Evolutionary conservation across 2,329 filamentous ascomycete genomes (phyloP).

Genomic region (Ciborinia camelliae): DNA sequence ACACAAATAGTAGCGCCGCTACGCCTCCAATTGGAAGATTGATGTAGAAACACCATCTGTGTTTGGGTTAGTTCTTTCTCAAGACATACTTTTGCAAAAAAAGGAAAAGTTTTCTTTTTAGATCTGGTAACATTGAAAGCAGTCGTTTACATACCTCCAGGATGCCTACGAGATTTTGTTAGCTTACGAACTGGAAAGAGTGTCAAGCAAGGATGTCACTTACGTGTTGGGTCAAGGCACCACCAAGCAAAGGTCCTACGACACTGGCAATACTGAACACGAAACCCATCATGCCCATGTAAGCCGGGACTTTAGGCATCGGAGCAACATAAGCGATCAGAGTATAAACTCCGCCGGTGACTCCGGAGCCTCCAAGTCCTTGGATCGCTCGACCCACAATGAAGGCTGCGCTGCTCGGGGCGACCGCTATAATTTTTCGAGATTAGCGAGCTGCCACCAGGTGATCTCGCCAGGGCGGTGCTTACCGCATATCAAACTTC

Average conservation of each 20-base stretch:
- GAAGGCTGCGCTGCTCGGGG: constrained; percentile 43
- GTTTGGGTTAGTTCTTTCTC: not conserved
- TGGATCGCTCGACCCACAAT: constrained; percentile 48
- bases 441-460: not conserved
- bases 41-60: constrained; percentile 35
- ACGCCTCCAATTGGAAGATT: constrained; percentile 41
- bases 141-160: not conserved
- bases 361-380: constrained; percentile 48
- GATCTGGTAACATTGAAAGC: not conserved
- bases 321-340: constrained; percentile 47
- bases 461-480: not conserved
- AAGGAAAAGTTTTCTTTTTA: not conserved
- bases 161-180: not conserved
- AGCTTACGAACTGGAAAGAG: not conserved
- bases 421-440: constrained; percentile 37
- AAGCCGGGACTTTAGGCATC: constrained; percentile 7
- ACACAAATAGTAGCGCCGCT: not conserved
- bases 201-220: not conserved
- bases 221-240: constrained; percentile 29
- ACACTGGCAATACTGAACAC: constrained; percentile 24
- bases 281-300: constrained; percentile 26
- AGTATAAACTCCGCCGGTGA: constrained; percentile 48
- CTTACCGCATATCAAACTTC: constrained; percentile 43
- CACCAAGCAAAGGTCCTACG: constrained; percentile 36
- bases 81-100: not conserved